Percentiles rank a stretch among this genome's conserved stretches.
These are phyloP conservation scores for Groenewaldozyma sp. DNA, from an alignment of 1,139 yeast genomes.

Conservation along the genomic window DNA sequence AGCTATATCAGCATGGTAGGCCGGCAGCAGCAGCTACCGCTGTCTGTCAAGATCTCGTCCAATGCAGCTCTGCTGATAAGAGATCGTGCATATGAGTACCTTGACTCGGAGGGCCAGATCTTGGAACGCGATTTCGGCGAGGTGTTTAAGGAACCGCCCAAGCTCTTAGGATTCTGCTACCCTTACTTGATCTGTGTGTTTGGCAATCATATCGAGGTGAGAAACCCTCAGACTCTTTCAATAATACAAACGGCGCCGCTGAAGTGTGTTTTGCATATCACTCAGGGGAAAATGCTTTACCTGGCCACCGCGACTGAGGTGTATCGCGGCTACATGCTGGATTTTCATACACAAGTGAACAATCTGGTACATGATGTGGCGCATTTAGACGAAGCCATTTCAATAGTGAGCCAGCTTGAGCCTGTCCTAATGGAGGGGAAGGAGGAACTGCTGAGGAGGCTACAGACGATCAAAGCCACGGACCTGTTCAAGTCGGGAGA, in stretches of 20 bases:
- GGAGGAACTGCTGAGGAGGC: slow-evolving; percentile 33
- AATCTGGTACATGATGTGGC: slow-evolving; percentile 17
- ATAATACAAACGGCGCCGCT: slow-evolving; percentile 20
- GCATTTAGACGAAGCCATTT: slow-evolving; percentile 35
- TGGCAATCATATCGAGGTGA: slow-evolving; percentile 19
- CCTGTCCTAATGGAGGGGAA: slow-evolving; percentile 28
- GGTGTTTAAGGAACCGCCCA: slow-evolving; percentile 21
- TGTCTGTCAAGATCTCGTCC: slow-evolving; percentile 10
- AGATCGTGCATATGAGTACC: slow-evolving; percentile 17
- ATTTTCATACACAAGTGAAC: slow-evolving; percentile 28
- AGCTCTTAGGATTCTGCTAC: slow-evolving; percentile 22
- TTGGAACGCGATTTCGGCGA: slow-evolving; percentile 12
- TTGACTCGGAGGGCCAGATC: slow-evolving; percentile 17
- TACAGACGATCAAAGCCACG: slow-evolving; percentile 37
- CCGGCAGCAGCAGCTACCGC: slow-evolving; percentile 14
- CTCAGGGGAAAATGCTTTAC: slow-evolving; percentile 17
- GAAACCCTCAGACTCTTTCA: slow-evolving; percentile 27
- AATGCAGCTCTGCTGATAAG: slow-evolving; percentile 21
- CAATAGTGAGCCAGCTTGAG: slow-evolving; percentile 32
- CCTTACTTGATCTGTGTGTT: slow-evolving; percentile 27
- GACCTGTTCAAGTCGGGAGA: slow-evolving; percentile 29
- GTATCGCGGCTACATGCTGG: slow-evolving; percentile 19
- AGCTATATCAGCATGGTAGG: slow-evolving; percentile 19
- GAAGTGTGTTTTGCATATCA: slow-evolving; percentile 16
- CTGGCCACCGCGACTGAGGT: slow-evolving; percentile 23